A percentile compares a stretch with the other conserved stretches of the same genome.
These are phyloP conservation scores for Ophiobolus disseminans DNA, from an alignment of 2,329 filamentous ascomycete species.

Conservation along the genomic window DNA sequence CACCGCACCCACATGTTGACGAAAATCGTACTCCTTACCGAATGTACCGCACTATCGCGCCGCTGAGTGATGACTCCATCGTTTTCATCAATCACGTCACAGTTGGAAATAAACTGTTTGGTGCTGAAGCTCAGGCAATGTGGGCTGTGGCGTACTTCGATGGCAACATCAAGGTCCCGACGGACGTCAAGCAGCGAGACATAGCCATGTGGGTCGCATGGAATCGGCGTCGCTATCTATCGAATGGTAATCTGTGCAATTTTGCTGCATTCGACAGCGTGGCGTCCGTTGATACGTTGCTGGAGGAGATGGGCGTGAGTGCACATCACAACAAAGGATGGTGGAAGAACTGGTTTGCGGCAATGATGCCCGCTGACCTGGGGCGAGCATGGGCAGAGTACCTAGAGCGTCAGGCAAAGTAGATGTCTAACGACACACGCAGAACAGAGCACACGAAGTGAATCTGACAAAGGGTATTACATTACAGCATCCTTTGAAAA, in stretches of 20 bases:
- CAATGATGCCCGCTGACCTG: conserved; percentile 10
- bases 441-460: not conserved
- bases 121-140: conserved; percentile 22
- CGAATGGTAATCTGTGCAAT: conserved; percentile 59
- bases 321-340: conserved; percentile 11
- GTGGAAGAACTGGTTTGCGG: conserved; percentile 8
- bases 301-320: conserved; percentile 3
- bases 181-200: conserved; percentile 11
- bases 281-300: conserved; percentile 1
- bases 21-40: conserved; percentile 19
- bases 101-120: conserved; percentile 14
- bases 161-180: conserved; percentile 5
- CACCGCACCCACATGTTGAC: conserved; percentile 6
- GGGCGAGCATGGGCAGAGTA: conserved; percentile 12
- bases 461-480: too few species aligned
- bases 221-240: conserved; percentile 3
- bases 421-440: not conserved
- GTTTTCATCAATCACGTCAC: conserved; percentile 25
- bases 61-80: conserved; percentile 19
- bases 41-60: conserved; percentile 20
- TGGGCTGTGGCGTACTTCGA: conserved; percentile 25
- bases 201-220: conserved; percentile 11
- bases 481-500: too few species aligned
- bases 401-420: not conserved
- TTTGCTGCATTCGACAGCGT: conserved; percentile 14